Percentiles rank a stretch among this genome's conserved stretches.
Conservation (phyloP, 108 stramenopile genomes). For the Pseudonitzschia multiseries region DNA sequence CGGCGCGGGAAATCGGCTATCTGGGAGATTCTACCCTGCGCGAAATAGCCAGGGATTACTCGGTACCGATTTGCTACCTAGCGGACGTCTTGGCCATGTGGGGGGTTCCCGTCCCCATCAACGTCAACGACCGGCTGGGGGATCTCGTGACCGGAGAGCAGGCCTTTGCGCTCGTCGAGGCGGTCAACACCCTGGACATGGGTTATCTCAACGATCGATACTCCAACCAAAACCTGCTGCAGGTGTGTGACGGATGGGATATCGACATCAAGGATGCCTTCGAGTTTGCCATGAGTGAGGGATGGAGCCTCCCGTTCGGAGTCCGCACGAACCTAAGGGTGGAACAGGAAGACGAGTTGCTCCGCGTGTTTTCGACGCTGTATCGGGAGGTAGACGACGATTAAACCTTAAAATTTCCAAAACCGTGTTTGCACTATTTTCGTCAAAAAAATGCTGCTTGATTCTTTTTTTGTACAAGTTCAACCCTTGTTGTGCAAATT, state of each 20-base stretch:
- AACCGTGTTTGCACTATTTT: too few relatives aligned
- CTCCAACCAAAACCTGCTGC: slow-evolving; percentile 61
- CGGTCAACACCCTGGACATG: slow-evolving; percentile 78
- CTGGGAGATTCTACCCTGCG: slow-evolving; percentile 78
- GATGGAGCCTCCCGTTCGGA: slow-evolving; percentile 87
- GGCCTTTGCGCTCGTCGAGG: slow-evolving; percentile 85
- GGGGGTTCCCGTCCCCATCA: slow-evolving; percentile 79
- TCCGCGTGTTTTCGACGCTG: slow-evolving; percentile 40
- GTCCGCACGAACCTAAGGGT: slow-evolving; percentile 76
- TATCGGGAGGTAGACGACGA: slow-evolving; percentile 13
- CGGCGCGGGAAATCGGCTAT: slow-evolving; percentile 62
- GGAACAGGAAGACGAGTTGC: slow-evolving; percentile 80
- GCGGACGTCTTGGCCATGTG: slow-evolving; percentile 83
- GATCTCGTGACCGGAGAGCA: slow-evolving; percentile 90
- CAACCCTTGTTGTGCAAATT: too few relatives aligned
- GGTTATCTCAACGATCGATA: slow-evolving; percentile 73
- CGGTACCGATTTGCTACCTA: slow-evolving; percentile 76
- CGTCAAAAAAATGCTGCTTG: too few relatives aligned
- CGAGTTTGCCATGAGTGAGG: slow-evolving; percentile 75
- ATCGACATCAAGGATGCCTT: slow-evolving; percentile 77
- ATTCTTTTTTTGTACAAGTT: too few relatives aligned
- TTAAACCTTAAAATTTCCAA: too few relatives aligned
- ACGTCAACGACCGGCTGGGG: slow-evolving; percentile 62
- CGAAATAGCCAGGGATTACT: slow-evolving; percentile 78
- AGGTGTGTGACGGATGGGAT: slow-evolving; percentile 68